These are phyloP conservation scores for Lichtheimia hyalospora DNA, from an alignment of 371 early-diverging fungal species.

Conservation along the genomic window DNA sequence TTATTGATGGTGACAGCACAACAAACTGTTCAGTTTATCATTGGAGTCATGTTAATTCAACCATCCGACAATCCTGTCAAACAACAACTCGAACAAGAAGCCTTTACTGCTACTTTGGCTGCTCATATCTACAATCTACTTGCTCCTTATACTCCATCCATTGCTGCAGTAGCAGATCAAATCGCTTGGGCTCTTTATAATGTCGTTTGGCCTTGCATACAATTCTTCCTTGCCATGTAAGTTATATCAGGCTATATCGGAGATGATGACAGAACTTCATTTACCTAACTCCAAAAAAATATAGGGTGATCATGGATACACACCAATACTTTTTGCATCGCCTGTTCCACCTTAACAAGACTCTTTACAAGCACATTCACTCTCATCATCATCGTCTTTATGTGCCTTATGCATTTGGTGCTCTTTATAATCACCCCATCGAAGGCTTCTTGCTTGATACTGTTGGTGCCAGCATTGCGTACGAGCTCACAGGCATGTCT, in stretches of 20 bases:
- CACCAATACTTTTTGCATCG: constrained; percentile 82
- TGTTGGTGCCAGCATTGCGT: constrained; percentile 65
- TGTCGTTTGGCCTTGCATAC: constrained; percentile 23
- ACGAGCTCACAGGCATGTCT: constrained; percentile 69
- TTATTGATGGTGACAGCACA: constrained; percentile 57
- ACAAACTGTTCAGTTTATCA: constrained; percentile 50
- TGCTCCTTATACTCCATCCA: constrained; percentile 31
- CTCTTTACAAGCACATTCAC: constrained; percentile 73
- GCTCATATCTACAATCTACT: constrained; percentile 6
- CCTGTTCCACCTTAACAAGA: constrained; percentile 67
- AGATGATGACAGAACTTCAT: constrained; percentile 5
- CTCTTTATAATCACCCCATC: constrained; percentile 80
- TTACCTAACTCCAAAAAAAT: neutral
- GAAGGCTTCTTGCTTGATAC: constrained; percentile 80
- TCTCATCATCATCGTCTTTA: constrained; percentile 78
- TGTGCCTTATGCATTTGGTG: constrained; percentile 78
- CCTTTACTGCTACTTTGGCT: constrained; percentile 10
- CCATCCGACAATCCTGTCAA: constrained; percentile 20
- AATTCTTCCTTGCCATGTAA: constrained; percentile 38
- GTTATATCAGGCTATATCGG: constrained; percentile 6
- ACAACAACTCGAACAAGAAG: constrained; percentile 15
- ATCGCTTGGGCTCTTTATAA: constrained; percentile 49
- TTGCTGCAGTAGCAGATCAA: constrained; percentile 41
- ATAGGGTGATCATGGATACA: constrained; percentile 59
- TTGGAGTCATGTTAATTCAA: constrained; percentile 28